Base-by-base conservation (phyloP, 2,329 filamentous ascomycete genomes). In the Sporothrix humicola region DNA sequence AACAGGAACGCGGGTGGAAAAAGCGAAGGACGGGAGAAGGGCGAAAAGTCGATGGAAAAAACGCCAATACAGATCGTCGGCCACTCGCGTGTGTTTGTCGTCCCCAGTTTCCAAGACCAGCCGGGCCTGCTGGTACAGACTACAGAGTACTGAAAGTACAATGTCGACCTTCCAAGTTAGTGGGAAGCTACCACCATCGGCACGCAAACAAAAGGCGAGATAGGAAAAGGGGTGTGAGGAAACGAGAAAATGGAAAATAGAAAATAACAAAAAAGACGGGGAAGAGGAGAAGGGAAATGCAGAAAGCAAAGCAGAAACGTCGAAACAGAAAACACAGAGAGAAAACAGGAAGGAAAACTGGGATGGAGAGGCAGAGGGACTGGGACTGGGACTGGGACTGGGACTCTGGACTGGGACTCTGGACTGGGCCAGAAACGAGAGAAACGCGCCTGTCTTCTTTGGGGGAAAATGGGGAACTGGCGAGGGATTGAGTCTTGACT, bases 381-480 rank as follows among this genome's bases (percentile, higher is more conserved):
- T 17, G 69, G 65, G 26, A 65, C 56, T 54, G 50, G 68, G 69
- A 50, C 44, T n/a, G 20, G 50, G 44, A 37, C n/a, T 42, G 44
- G 44, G 46, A n/a, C n/a, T n/a, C n/a, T n/a, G 65, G 26, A 65
- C 56, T 54, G 50, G 68, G 69, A 50, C 44, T n/a, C n/a, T 37
- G 50, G 44, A 37, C n/a, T 42, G 44, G 44, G 46, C 66, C 48
- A 69, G 66, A 69, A 69, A 71, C 71, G n/a, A 68, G 50, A 72
- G 50, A 72, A 72, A 72, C 71, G 52, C 71, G 71, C 71, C 61
- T 72, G 61, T 68, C 50, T 72, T 20, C 59, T 72, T 68, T 42
- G 20, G 71, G 59, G 48, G 52, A 5, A 37, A 37, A n/a, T 2
- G n/a, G 17, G 58, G 56, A 23, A 26, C 31, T 23, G 48, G 50